Percentiles rank a stretch among this genome's conserved stretches.
Evolutionary conservation across 1,284 basidiomycete species (phyloP).

Genomic region (Rhodotorula sp.): DNA sequence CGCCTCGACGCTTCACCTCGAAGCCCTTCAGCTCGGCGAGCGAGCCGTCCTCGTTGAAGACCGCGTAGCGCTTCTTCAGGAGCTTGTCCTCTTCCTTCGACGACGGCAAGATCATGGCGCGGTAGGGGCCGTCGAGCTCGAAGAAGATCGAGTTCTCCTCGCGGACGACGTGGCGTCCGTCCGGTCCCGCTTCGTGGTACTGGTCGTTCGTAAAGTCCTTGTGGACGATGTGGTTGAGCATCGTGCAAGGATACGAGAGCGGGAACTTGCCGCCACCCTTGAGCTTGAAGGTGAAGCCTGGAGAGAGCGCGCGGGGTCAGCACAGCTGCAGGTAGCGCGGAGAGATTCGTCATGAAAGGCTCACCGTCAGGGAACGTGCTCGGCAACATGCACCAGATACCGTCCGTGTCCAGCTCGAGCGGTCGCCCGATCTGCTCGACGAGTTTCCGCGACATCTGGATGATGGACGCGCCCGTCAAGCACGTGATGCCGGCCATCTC

Average conservation of each 20-base stretch:
- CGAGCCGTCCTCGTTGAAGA: constrained; percentile 98
- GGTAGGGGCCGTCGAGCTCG: constrained; percentile 97
- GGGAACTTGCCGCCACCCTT: constrained; percentile 80
- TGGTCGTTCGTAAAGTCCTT: constrained; percentile 96
- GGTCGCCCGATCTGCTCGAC: constrained; percentile 98
- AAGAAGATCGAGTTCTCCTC: constrained; percentile 99
- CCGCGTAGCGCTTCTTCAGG: constrained; percentile 98
- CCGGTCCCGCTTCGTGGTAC: constrained; percentile 79
- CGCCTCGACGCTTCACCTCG: constrained; percentile 97
- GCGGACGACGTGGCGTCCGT: constrained; percentile 77
- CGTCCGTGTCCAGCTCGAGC: constrained; percentile 96
- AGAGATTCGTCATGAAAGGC: background rate
- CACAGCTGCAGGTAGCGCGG: no score
- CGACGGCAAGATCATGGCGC: constrained; percentile 97
- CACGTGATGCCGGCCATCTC: constrained; percentile 99
- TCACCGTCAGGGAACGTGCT: constrained; percentile 87
- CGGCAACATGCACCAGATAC: constrained; percentile 99
- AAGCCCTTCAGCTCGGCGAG: constrained; percentile 98
- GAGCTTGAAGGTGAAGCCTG: constrained; percentile 87
- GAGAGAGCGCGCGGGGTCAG: background rate
- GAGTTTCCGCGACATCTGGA: constrained; percentile 97
- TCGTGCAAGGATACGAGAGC: constrained; percentile 98
- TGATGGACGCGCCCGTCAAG: constrained; percentile 96
- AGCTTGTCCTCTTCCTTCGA: constrained; percentile 99
- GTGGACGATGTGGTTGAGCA: constrained; percentile 98